phyloP scores from a whole-genome alignment of 2,329 filamentous ascomycete genomes.

The Microdochium bolleyi region DNA sequence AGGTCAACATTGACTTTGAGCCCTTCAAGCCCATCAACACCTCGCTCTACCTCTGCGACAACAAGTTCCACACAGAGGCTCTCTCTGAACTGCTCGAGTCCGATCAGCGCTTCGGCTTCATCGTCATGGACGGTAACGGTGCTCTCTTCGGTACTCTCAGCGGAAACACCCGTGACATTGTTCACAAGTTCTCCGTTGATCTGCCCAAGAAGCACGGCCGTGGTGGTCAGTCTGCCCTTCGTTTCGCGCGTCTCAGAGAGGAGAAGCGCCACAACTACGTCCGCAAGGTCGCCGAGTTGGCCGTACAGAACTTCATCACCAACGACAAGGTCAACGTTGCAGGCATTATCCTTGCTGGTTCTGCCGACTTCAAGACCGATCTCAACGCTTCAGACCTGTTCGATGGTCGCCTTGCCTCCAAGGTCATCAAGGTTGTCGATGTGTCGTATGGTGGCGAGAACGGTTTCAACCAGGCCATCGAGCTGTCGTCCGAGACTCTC shows the following conservation, averaged over 20 bases:
- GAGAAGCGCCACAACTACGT: conserved; percentile 99
- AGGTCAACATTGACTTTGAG: conserved; percentile 99
- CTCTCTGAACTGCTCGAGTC: conserved; percentile 95
- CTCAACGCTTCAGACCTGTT: conserved; percentile 97
- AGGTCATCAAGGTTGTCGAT: conserved; percentile 99
- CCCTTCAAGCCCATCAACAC: conserved; percentile 99
- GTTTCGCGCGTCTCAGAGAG: conserved; percentile 98
- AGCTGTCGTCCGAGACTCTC: conserved; percentile 87
- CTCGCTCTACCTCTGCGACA: conserved; percentile 97
- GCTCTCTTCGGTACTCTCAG: conserved; percentile 94
- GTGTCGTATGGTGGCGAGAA: conserved; percentile 99
- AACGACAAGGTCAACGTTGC: conserved; percentile 97
- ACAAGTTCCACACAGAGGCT: conserved; percentile 99
- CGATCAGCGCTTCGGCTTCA: conserved; percentile 98
- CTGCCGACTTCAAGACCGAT: conserved; percentile 99
- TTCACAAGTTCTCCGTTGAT: conserved; percentile 98
- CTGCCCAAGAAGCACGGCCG: conserved; percentile 99
- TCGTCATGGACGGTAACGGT: conserved; percentile 99
- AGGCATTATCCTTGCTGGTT: conserved; percentile 90
- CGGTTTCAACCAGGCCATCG: conserved; percentile 99
- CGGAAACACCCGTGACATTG: conserved; percentile 91
- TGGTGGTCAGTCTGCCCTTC: conserved; percentile 98
- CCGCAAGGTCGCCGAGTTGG: conserved; percentile 94
- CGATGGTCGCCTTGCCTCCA: conserved; percentile 79
- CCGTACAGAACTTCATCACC: conserved; percentile 98